Percentiles rank a stretch among this genome's conserved stretches.
phyloP scores from a whole-genome alignment of 2,329 filamentous ascomycete genomes.

The Sclerotinia borealis region DNA sequence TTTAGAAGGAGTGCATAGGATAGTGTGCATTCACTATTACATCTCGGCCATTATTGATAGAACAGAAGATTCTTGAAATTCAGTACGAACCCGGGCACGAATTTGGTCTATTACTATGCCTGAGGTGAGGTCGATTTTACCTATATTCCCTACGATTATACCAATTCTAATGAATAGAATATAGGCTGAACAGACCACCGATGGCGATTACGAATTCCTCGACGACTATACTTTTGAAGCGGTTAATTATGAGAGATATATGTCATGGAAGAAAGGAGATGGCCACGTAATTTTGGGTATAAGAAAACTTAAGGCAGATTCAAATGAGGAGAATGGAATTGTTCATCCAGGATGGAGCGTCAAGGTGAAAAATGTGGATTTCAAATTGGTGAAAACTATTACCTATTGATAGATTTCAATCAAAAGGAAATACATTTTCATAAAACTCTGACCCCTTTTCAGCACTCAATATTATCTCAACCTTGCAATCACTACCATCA shows the following conservation, averaged over 20 bases:
- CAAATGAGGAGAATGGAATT: background rate
- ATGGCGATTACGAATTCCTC: background rate
- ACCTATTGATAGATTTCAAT: background rate
- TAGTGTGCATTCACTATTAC: background rate
- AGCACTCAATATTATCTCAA: too few relatives aligned
- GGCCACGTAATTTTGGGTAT: background rate
- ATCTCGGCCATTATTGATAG: background rate
- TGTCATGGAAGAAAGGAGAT: background rate
- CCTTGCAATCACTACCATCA: too few relatives aligned
- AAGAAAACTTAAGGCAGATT: background rate
- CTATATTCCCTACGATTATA: too few relatives aligned
- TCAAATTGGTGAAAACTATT: background rate
- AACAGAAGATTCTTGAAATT: background rate
- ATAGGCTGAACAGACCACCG: background rate
- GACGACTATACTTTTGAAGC: background rate
- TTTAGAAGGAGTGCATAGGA: background rate
- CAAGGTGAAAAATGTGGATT: background rate
- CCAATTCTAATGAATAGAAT: background rate
- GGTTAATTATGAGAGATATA: background rate
- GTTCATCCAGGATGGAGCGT: background rate
- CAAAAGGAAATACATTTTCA: too few relatives aligned
- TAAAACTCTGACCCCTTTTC: too few relatives aligned
- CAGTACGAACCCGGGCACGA: too few relatives aligned
- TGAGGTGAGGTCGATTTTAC: too few relatives aligned
- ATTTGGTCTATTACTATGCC: background rate